Evolutionary conservation across 2,329 filamentous ascomycete genomes (phyloP).

Genomic region (Colletotrichum endophyticum): DNA sequence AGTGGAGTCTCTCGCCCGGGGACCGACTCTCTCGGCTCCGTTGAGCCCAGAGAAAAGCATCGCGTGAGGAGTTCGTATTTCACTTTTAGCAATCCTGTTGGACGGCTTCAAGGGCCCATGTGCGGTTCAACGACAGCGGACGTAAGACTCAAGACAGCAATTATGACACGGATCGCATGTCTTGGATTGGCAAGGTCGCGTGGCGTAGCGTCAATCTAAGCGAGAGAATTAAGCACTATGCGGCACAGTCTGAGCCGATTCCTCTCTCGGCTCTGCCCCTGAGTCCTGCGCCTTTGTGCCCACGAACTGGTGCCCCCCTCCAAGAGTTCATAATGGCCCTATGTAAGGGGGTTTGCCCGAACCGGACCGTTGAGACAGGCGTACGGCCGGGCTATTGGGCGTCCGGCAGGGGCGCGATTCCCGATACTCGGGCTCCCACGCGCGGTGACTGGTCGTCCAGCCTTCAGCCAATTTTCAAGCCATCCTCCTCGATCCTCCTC

Average conservation of each 20-base stretch:
- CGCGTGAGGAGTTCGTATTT: not conserved
- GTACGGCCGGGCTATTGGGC: not conserved
- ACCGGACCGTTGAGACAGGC: not conserved
- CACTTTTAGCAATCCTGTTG: not conserved
- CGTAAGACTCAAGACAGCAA: not conserved
- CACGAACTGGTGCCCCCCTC: not conserved
- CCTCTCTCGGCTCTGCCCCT: not conserved
- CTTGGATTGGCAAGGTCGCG: not conserved
- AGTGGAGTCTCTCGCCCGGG: not conserved
- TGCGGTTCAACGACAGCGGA: not conserved
- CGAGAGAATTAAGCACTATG: not conserved
- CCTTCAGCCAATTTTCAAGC: not conserved
- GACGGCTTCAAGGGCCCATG: not conserved
- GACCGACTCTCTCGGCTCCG: not conserved
- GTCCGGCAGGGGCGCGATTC: slow-evolving; percentile 1
- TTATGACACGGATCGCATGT: not conserved
- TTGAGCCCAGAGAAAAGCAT: not conserved
- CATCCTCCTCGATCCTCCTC: not conserved
- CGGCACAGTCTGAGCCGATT: not conserved
- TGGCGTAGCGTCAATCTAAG: not conserved
- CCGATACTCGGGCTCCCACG: not conserved
- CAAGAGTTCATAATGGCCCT: not conserved
- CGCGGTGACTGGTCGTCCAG: not conserved
- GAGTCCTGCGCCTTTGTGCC: not conserved
- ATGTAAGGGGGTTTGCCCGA: not conserved